Evolutionary conservation across 2,329 filamentous ascomycete species (phyloP), one percentile per base, ranked within the genome.

Genomic region (Daldinia sp.): DNA sequence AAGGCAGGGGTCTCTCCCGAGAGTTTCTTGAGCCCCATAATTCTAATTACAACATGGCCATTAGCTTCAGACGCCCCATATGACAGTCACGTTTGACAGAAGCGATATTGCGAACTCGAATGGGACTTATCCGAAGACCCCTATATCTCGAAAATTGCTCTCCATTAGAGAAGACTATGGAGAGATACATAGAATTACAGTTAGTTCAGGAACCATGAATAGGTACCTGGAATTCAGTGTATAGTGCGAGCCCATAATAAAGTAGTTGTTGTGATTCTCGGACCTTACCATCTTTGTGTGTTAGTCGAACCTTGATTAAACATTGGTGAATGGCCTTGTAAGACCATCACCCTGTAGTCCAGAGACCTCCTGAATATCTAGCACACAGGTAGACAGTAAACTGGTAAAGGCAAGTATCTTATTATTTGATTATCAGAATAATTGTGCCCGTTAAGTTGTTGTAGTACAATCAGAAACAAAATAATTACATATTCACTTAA

Each of bases 21-120:
- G 2, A 51, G 6, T 30, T 51, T 51, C 5, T 51, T n/a, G 15
- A 30, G 26, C 46, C 46, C 26, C 46, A 33, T 51, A 30, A 28
- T 51, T n/a, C 6, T 33, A 51, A 33, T 51, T 51, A 51, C 13
- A 50, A 50, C 26, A 33, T 18, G 15, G 9, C 28, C 15, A 26
- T 15, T 6, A 33, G 7, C 26, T 28, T 13, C 15, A 33, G 26
- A 10, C 46, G 46, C 26, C 26, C 23, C 23, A 28, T 48, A 48
- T 9, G 12, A 46, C 9, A 13, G 13, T n/a, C 6, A 28, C 23
- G 23, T 48, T 26, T 15, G 28, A 48, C 15, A 48, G 23, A 48
- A 48, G 44, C 44, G 44, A 48, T 48, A 48, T 48, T 48, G 44
- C 23, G 15, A 51, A 33, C 26, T 51, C 26, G 15, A 18, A 26